phyloP scores from a whole-genome alignment of 352 stramenopile species.

The Globisporangium emineosum region DNA sequence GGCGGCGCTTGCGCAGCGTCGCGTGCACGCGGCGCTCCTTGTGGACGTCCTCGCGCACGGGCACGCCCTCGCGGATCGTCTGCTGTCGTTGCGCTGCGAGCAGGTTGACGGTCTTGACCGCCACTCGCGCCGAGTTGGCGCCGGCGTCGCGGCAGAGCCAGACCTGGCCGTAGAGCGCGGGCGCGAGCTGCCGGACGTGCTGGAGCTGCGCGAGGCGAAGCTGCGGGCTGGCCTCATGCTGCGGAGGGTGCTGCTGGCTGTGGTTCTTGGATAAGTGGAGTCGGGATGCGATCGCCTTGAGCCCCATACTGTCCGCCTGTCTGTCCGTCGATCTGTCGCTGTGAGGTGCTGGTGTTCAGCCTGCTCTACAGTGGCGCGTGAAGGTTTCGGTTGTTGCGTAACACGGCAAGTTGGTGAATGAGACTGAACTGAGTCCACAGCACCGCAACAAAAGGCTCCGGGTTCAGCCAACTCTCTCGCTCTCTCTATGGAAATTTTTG shows the following conservation, averaged over 20 bases:
- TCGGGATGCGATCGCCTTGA: slow-evolving; percentile 10
- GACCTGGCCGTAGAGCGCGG: slow-evolving; percentile 59
- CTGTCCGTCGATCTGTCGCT: not conserved
- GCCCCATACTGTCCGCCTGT: not conserved
- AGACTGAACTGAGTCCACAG: not conserved
- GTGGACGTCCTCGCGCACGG: slow-evolving; percentile 46
- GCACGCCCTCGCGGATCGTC: slow-evolving; percentile 33
- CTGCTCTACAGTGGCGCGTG: not conserved
- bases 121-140: not conserved
- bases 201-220: slow-evolving; percentile 25
- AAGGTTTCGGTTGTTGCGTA: not conserved
- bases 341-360: not conserved
- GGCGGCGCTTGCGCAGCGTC: slow-evolving; percentile 26
- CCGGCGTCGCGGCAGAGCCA: slow-evolving; percentile 42
- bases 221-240: slow-evolving; percentile 14
- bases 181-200: slow-evolving; percentile 35
- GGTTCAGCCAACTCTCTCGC: not conserved
- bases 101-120: slow-evolving; percentile 27
- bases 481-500: not conserved
- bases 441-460: not conserved
- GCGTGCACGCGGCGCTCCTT: slow-evolving; percentile 48
- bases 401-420: slow-evolving; percentile 2
- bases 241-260: not conserved
- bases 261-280: slow-evolving; percentile 7
- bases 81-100: slow-evolving; percentile 50